Conservation (phyloP, 2,329 filamentous ascomycete species). For the Onygena corvina region DNA sequence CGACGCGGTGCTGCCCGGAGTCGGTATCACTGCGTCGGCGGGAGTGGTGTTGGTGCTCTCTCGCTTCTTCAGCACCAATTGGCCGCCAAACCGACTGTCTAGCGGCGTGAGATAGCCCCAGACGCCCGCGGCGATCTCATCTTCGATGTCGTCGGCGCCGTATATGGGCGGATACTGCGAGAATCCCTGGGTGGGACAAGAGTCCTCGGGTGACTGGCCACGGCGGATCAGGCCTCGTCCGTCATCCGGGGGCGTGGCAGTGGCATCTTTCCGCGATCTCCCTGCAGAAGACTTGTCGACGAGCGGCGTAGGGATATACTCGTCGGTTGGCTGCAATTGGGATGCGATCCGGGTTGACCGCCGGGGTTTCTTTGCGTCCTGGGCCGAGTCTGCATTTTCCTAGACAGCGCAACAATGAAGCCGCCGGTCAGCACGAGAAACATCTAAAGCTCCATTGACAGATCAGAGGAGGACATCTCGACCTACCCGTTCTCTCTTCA, state of each 20-base stretch:
- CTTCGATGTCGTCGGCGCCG: constrained; percentile 69
- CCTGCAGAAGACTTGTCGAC: constrained; percentile 56
- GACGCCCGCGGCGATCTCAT: constrained; percentile 73
- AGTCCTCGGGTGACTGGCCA: constrained; percentile 46
- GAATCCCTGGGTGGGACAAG: constrained; percentile 63
- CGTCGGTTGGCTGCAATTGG: constrained; percentile 45
- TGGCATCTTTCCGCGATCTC: constrained; percentile 54
- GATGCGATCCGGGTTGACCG: constrained; percentile 63
- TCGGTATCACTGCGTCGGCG: constrained; percentile 19
- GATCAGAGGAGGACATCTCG: too few species aligned
- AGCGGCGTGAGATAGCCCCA: constrained; percentile 92
- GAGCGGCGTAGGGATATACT: constrained; percentile 69
- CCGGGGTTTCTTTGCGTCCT: constrained; percentile 70
- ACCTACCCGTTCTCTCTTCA: constrained; percentile 70
- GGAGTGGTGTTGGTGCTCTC: constrained; percentile 52
- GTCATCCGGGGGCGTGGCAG: constrained; percentile 55
- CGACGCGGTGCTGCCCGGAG: background rate
- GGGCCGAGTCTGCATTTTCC: constrained; percentile 43
- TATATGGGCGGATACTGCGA: constrained; percentile 66
- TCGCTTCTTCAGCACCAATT: constrained; percentile 64
- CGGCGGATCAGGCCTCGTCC: constrained; percentile 43
- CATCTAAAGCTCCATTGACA: too few species aligned
- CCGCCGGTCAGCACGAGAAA: constrained; percentile 11
- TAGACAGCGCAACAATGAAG: constrained; percentile 12
- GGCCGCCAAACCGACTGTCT: constrained; percentile 55